Conservation (phyloP, 768 basidiomycete species). For the Boletus sp. region DNA sequence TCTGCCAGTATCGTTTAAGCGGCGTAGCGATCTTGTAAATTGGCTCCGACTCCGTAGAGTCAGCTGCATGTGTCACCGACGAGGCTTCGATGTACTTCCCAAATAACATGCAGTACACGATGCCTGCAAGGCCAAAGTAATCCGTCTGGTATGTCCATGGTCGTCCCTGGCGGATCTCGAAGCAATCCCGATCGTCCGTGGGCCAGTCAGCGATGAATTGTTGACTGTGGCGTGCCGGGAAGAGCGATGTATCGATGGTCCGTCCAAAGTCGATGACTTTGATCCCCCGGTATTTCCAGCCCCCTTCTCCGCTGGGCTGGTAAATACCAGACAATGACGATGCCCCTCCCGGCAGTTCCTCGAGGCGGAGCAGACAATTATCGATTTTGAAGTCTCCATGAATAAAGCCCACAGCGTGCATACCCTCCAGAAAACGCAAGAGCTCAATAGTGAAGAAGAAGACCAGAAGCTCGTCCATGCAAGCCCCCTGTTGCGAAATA, state of each 20-base stretch:
- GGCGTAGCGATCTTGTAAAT: constrained; percentile 69
- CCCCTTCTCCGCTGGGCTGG: constrained; percentile 71
- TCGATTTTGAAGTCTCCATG: constrained; percentile 99
- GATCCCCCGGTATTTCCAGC: constrained; percentile 87
- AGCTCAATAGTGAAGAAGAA: constrained; percentile 96
- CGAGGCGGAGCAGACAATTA: constrained; percentile 93
- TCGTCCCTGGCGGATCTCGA: constrained; percentile 78
- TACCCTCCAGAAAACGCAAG: constrained; percentile 73
- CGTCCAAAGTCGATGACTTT: constrained; percentile 98
- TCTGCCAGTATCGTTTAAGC: constrained; percentile 96
- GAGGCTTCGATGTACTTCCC: constrained; percentile 90
- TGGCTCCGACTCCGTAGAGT: constrained; percentile 30
- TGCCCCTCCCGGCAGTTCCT: constrained; percentile 71
- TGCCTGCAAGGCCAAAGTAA: constrained; percentile 93
- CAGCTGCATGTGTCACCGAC: constrained; percentile 42
- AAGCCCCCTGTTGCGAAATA: constrained; percentile 75
- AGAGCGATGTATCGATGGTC: constrained; percentile 81
- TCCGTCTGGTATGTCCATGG: constrained; percentile 97
- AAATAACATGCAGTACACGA: constrained; percentile 94
- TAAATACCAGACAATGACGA: constrained; percentile 76
- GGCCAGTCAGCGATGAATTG: constrained; percentile 86
- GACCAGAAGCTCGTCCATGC: constrained; percentile 88
- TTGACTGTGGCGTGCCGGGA: constrained; percentile 65
- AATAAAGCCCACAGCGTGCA: constrained; percentile 84
- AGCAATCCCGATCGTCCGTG: constrained; percentile 87